Conservation (phyloP, 2,329 filamentous ascomycete species). For the Ascochyta lentis region DNA sequence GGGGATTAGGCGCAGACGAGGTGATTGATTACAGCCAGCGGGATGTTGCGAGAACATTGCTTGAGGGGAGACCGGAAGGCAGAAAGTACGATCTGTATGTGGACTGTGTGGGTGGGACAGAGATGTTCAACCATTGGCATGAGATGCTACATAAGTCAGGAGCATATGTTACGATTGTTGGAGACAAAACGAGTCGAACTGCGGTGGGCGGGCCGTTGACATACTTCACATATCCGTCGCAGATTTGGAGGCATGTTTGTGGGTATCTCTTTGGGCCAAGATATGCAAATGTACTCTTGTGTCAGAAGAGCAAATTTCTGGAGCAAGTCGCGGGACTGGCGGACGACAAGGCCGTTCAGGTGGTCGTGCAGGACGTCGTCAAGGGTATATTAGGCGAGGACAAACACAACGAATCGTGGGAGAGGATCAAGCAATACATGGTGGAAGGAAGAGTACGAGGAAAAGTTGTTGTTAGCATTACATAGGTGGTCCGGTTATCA, state of each 20-base stretch:
- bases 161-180: slow-evolving; percentile 53
- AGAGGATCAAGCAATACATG: slow-evolving; percentile 32
- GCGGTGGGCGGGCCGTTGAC: slow-evolving; percentile 47
- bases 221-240: slow-evolving; percentile 41
- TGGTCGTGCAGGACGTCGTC: slow-evolving; percentile 39
- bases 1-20: slow-evolving; percentile 57
- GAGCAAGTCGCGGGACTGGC: slow-evolving; percentile 32
- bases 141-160: slow-evolving; percentile 43
- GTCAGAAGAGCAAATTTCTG: slow-evolving; percentile 31
- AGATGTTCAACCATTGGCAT: slow-evolving; percentile 50
- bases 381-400: slow-evolving; percentile 33
- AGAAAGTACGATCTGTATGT: slow-evolving; percentile 55
- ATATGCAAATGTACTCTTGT: slow-evolving; percentile 39
- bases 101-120: slow-evolving; percentile 59
- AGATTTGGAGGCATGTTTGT: slow-evolving; percentile 30
- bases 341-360: slow-evolving; percentile 28
- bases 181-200: slow-evolving; percentile 48
- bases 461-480: slow-evolving; percentile 40
- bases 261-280: slow-evolving; percentile 37
- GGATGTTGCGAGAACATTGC: slow-evolving; percentile 43
- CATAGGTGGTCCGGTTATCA: background rate
- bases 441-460: slow-evolving; percentile 38
- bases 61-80: slow-evolving; percentile 33
- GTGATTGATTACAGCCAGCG: slow-evolving; percentile 47
- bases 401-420: slow-evolving; percentile 28